These are phyloP conservation scores for Fraxinus greggii DNA, from an alignment of 305 asterid species.

Conservation along the genomic window DNA sequence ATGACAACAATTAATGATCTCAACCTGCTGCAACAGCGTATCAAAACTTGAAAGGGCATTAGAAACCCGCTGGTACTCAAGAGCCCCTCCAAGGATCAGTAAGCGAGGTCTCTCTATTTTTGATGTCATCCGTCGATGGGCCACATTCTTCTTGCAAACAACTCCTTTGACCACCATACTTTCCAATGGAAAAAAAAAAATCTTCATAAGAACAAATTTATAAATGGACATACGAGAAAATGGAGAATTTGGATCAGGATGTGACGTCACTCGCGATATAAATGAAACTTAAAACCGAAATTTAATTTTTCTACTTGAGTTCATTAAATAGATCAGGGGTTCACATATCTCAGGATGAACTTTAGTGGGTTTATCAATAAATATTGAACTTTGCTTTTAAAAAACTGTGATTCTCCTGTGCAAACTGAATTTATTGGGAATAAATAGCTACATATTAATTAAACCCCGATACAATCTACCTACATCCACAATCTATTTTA, in stretches of 20 bases:
- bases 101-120: conserved; percentile 85
- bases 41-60: conserved; percentile 90
- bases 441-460: background rate
- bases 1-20: conserved; percentile 22
- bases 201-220: conserved; percentile 25
- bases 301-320: conserved; percentile 9
- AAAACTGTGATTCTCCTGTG: conserved; percentile 3
- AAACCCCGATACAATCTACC: background rate
- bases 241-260: conserved; percentile 8
- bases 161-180: conserved; percentile 88
- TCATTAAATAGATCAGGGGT: conserved; percentile 5
- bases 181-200: conserved; percentile 26
- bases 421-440: conserved; percentile 1
- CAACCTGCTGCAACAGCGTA: conserved; percentile 94
- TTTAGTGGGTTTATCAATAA: conserved; percentile 1
- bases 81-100: conserved; percentile 94
- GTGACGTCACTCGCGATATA: background rate
- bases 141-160: conserved; percentile 93
- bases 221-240: conserved; percentile 11
- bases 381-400: background rate
- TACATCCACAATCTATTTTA: conserved; percentile 11
- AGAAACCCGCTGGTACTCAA: conserved; percentile 93
- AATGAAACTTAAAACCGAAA: background rate
- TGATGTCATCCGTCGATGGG: conserved; percentile 92
- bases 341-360: conserved; percentile 6